Percentiles rank a stretch among this genome's conserved stretches.
phyloP scores from a whole-genome alignment of 768 basidiomycete genomes.

The Trametes cubensis region DNA sequence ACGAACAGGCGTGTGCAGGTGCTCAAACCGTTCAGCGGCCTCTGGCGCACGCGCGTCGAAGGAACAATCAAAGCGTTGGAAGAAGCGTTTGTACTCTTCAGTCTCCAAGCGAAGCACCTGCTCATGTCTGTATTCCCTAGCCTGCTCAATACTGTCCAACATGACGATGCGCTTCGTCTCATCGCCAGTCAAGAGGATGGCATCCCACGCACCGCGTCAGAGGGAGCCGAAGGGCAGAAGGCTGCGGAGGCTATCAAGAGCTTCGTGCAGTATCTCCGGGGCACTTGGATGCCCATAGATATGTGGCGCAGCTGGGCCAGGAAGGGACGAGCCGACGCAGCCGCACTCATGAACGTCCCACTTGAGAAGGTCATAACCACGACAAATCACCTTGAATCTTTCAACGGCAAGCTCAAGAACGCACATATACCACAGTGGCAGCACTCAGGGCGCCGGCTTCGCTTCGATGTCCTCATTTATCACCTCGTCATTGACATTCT shows the following conservation, averaged over 20 bases:
- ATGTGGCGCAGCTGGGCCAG: constrained; percentile 41
- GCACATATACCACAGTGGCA: constrained; percentile 35
- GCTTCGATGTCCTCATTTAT: constrained; percentile 34
- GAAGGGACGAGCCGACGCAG: constrained; percentile 32
- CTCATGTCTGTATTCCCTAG: no score
- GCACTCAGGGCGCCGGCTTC: constrained; percentile 34
- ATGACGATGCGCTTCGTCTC: neutral
- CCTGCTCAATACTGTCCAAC: neutral
- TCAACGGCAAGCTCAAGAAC: constrained; percentile 40
- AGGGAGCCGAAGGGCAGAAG: neutral
- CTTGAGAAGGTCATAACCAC: constrained; percentile 39
- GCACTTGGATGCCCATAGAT: constrained; percentile 31
- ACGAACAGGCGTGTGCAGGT: constrained; percentile 30
- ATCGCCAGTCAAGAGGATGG: neutral
- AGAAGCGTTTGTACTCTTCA: no score
- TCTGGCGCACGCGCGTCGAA: no score
- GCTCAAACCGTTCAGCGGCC: neutral
- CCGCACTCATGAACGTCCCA: constrained; percentile 22
- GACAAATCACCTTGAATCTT: constrained; percentile 45
- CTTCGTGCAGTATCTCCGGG: constrained; percentile 25
- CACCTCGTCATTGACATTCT: constrained; percentile 26
- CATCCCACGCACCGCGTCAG: no score
- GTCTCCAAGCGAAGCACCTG: no score
- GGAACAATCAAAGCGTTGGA: no score
- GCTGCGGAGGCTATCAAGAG: constrained; percentile 28